Evolutionary conservation across 2,329 filamentous ascomycete genomes (phyloP), one percentile per base, ranked within the genome.

Genomic region (Coleophoma crateriformis): DNA sequence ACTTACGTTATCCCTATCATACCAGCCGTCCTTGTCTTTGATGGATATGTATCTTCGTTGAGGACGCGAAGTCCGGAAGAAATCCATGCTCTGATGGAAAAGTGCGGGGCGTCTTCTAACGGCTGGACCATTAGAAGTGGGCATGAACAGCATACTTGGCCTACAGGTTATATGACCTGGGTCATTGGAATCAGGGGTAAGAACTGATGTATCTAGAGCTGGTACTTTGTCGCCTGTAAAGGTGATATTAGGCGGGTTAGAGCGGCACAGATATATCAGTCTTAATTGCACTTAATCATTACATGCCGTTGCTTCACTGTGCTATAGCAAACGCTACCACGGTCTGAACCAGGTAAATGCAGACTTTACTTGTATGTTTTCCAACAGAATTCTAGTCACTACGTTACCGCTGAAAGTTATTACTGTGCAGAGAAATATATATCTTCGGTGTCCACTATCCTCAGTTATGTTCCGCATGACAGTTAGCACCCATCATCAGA

Each of bases 41-140:
- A 90, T 65, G 87, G 87, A 2, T 70, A 80, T 50, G 74, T 89
- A 44, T 88, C 83, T 10, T 79, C 78, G 37, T 62, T 90, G 56
- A 71, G 87, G 40, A 87, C 85, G 7, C 75, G 87, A 49, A 87
- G 79, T 4, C 74, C 82, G 0, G 74, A 77, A 13, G 87, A 90
- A 66, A 77, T 88, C 5, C 70, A 83, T 62, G 61, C 62, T 0
- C 63, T 90, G 56, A 65, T 89, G 54, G 72, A 75, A 49, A 70
- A 69, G 4, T 80, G 77, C 58, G 76, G 72, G 11, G 74, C 71
- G 14, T 58, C 56, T 44, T 60, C 59, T 43, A 62, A 66, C 34
- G 64, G 64, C 2, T 77, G 75, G 75, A 64, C 57, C 27, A 68
- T 76, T 40, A 62, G 60, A 44, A 67, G 64, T 46, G 67, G 64